Evolutionary conservation across 306 rosid species (phyloP), one percentile per base, ranked within the genome.

Genomic region (Alnus rubra): DNA sequence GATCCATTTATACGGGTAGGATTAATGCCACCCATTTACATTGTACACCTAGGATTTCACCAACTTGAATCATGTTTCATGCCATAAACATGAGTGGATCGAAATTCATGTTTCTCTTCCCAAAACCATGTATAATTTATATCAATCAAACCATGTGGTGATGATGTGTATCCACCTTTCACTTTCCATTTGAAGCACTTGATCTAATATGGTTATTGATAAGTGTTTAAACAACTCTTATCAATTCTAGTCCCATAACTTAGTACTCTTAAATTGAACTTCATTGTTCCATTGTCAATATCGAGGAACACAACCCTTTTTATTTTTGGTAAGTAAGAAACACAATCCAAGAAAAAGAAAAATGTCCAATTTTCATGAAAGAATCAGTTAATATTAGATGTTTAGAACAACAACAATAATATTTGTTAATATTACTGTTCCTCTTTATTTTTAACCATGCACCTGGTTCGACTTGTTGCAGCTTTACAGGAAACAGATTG

Each of bases 401-500:
- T 30, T 63, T 31, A 11, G 16, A 3, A 12, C 9, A 12, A 50
- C n/a, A n/a, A 50, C 12, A 9, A 51, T 16, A 12, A 54, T 54
- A 14, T 2, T 19, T 59, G 55, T 71, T 52, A 30, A 63, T 63
- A 18, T n/a, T 19, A 16, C 1, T 33, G 50, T 50, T 47, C 9
- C 51, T 52, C 71, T 65, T 49, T 37, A 13, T 39, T 42, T 4
- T 48, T 62, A 74, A 67, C 58, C 52, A 70, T 31, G 42, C 53
- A 28, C 47, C 56, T 74, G 76, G 74, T 76, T 73, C 74, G 85
- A 59, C 39, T 77, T 74, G 33, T 82, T 88, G 86, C 91, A 96
- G 99, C 87, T 96, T 93, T 81, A 87, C 94, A 18, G 99, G 97
- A 86, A 96, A 93, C 86, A 82, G 75, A 37, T 88, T 95, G 84